These are phyloP conservation scores for Multifurca ochricompacta DNA, from an alignment of 768 basidiomycete species.

Conservation along the genomic window DNA sequence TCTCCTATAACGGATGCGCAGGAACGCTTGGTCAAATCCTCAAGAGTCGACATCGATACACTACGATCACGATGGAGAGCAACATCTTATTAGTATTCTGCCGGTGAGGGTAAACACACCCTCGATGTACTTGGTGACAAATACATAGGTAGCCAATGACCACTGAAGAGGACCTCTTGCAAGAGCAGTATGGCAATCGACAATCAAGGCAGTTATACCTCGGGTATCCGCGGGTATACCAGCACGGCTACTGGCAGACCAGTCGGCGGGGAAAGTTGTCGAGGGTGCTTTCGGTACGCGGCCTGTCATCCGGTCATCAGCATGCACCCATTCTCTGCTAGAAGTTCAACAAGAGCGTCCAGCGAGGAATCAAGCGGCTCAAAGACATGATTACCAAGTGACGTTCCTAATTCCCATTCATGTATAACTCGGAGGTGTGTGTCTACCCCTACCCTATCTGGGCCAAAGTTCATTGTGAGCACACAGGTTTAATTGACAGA, in stretches of 20 bases:
- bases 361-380: slow-evolving; percentile 10
- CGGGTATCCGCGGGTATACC: slow-evolving; percentile 6
- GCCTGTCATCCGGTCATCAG: not conserved
- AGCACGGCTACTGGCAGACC: not conserved
- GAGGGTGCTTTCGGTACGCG: slow-evolving; percentile 5
- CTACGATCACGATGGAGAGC: not conserved
- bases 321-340: slow-evolving; percentile 3
- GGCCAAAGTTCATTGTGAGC: slow-evolving; percentile 6
- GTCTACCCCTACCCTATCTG: not conserved
- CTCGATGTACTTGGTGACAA: not conserved
- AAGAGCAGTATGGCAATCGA: slow-evolving; percentile 17
- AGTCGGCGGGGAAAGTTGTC: not conserved
- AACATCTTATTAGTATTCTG: slow-evolving; percentile 10
- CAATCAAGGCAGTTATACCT: slow-evolving; percentile 12
- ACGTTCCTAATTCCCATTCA: not conserved
- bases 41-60: not conserved
- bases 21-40: slow-evolving; percentile 12
- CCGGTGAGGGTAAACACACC: slow-evolving; percentile 7
- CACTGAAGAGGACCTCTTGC: slow-evolving; percentile 20
- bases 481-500: not conserved
- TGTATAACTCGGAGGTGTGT: not conserved
- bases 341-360: slow-evolving; percentile 12
- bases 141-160: slow-evolving; percentile 16
- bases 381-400: slow-evolving; percentile 16
- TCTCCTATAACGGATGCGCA: slow-evolving; percentile 10